Evolutionary conservation across 1,284 basidiomycete genomes (phyloP).

Genomic region (Bondarzewia mesenterica): DNA sequence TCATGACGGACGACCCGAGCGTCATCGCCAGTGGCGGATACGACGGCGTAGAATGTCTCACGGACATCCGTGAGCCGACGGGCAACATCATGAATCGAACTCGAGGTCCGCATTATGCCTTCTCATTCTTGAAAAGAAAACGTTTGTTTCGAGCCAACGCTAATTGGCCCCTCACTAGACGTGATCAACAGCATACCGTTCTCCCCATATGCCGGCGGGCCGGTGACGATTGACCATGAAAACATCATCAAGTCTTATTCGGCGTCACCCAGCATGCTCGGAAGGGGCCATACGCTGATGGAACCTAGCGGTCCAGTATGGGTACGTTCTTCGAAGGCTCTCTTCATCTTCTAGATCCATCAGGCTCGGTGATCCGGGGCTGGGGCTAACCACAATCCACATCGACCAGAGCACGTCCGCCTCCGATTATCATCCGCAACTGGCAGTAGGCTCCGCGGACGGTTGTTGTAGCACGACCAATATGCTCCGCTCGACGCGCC

Average conservation of each 20-base stretch:
- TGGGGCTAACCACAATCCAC: constrained; percentile 1
- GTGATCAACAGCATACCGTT: constrained; percentile 60
- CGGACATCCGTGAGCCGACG: constrained; percentile 63
- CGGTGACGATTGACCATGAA: constrained; percentile 71
- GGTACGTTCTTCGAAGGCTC: constrained; percentile 36
- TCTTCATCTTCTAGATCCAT: neutral
- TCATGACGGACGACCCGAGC: constrained; percentile 50
- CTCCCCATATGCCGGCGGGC: constrained; percentile 56
- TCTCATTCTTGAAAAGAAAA: too few relatives aligned
- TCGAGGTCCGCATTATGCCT: too few relatives aligned
- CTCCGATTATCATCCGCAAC: constrained; percentile 82
- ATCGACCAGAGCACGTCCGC: constrained; percentile 53
- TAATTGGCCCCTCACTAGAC: too few relatives aligned
- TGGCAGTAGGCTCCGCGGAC: constrained; percentile 76
- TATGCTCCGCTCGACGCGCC: constrained; percentile 55
- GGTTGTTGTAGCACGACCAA: constrained; percentile 73
- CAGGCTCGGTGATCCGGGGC: neutral
- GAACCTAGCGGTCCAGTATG: constrained; percentile 74
- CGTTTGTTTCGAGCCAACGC: too few relatives aligned
- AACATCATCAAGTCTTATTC: constrained; percentile 70
- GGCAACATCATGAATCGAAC: constrained; percentile 67
- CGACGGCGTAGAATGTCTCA: constrained; percentile 67
- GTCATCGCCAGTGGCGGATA: constrained; percentile 70
- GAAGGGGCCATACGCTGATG: constrained; percentile 61
- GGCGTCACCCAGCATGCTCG: constrained; percentile 62